Evolutionary conservation across 352 stramenopile genomes (phyloP).

Genomic region (Pythium insidiosum): DNA sequence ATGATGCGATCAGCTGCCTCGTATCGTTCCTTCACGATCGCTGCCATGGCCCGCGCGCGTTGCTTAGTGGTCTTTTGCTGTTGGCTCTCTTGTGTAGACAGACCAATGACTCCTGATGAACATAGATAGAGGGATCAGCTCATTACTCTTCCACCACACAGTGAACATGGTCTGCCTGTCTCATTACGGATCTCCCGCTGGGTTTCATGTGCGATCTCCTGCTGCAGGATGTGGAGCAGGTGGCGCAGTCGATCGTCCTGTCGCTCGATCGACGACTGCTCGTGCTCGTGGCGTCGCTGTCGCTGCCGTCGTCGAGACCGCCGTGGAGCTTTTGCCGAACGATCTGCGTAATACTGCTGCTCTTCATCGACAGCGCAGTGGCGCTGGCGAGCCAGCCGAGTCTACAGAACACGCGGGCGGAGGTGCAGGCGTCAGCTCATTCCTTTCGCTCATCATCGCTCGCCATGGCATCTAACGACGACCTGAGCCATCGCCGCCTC

Average conservation of each 20-base stretch:
- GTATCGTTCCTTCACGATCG: slow-evolving; percentile 47
- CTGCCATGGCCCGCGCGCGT: slow-evolving; percentile 21
- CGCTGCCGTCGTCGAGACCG: neutral
- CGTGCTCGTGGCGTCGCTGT: slow-evolving; percentile 1
- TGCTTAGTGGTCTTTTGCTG: slow-evolving; percentile 22
- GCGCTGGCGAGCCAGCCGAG: slow-evolving; percentile 23
- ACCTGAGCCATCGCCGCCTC: slow-evolving; percentile 3
- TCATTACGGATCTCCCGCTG: slow-evolving; percentile 54
- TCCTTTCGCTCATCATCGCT: too few species aligned
- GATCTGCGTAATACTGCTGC: neutral
- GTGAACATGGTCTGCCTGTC: too few species aligned
- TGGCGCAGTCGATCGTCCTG: slow-evolving; percentile 52
- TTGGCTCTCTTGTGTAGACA: too few species aligned
- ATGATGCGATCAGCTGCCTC: slow-evolving; percentile 68
- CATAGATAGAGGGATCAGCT: too few species aligned
- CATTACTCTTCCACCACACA: too few species aligned
- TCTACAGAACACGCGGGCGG: slow-evolving; percentile 22
- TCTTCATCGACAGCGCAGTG: slow-evolving; percentile 36
- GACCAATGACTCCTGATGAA: too few species aligned
- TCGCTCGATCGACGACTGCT: slow-evolving; percentile 24
- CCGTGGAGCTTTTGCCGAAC: neutral
- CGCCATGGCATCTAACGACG: too few species aligned
- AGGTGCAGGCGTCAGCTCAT: neutral
- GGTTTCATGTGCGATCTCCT: slow-evolving; percentile 51
- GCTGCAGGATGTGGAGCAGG: slow-evolving; percentile 43